Evolutionary conservation across 768 basidiomycete species (phyloP).

Genomic region (Panaeolus cyanescens): DNA sequence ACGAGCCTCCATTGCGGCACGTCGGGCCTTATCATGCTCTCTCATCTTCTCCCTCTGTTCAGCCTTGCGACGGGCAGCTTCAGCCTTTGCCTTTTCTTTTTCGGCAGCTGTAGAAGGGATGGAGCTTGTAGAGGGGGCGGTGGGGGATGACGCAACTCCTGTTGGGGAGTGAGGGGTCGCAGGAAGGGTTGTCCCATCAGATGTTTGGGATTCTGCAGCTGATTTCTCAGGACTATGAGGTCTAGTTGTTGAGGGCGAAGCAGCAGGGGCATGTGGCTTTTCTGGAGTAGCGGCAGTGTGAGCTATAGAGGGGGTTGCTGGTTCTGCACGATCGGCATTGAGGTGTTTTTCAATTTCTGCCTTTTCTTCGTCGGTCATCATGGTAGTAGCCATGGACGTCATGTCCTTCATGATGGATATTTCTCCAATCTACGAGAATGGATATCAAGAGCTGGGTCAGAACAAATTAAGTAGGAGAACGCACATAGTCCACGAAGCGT

Average conservation of each 20-base stretch:
- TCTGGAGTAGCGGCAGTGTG: neutral
- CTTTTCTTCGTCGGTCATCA: constrained; percentile 93
- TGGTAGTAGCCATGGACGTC: constrained; percentile 80
- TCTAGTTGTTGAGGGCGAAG: constrained; percentile 10
- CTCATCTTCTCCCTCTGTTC: constrained; percentile 87
- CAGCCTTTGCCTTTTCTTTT: constrained; percentile 43
- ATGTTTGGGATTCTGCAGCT: neutral
- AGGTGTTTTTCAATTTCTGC: constrained; percentile 81
- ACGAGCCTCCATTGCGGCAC: constrained; percentile 78
- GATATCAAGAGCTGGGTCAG: neutral
- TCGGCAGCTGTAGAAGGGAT: constrained; percentile 19
- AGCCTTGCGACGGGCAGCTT: constrained; percentile 60
- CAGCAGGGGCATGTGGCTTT: constrained; percentile 2
- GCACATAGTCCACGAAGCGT: constrained; percentile 84
- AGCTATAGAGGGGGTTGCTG: constrained; percentile 7
- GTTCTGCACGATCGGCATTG: constrained; percentile 27
- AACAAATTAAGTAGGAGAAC: constrained; percentile 28
- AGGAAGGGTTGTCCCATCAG: neutral
- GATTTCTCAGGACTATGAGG: neutral
- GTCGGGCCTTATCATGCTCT: constrained; percentile 79
- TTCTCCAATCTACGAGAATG: constrained; percentile 79
- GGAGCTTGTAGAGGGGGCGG: constrained; percentile 12
- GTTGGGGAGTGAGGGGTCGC: neutral
- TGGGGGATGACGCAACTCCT: constrained; percentile 7
- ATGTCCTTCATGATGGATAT: constrained; percentile 95